Evolutionary conservation across 495 filamentous ascomycete species (phyloP).

Genomic region (Trichoderma erinaceum): DNA sequence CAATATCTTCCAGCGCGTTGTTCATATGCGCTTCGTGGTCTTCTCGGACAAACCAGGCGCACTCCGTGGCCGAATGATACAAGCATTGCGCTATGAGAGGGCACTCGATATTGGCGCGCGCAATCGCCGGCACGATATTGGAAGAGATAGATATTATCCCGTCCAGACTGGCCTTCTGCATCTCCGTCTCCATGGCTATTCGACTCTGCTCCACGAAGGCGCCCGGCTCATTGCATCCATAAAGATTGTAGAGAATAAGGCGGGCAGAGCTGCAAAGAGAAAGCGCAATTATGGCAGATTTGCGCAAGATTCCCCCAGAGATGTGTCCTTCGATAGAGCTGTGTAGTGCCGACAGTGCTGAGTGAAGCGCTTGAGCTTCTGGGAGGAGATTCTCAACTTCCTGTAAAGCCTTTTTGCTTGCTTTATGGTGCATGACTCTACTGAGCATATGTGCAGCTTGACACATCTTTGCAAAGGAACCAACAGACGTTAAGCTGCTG

Average conservation of each 20-base stretch:
- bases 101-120: slow-evolving; percentile 7
- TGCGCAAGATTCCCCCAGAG: background rate
- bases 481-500: background rate
- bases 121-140: background rate
- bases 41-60: slow-evolving; percentile 3
- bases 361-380: background rate
- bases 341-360: background rate
- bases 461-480: slow-evolving; percentile 1
- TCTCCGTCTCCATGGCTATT: slow-evolving; percentile 10
- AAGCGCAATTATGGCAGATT: background rate
- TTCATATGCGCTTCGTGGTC: background rate
- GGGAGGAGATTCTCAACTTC: background rate
- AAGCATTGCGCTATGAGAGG: slow-evolving; percentile 3
- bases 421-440: background rate
- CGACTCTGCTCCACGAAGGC: background rate
- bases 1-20: background rate
- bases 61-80: background rate
- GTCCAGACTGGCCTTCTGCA: background rate
- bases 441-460: slow-evolving; percentile 2
- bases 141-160: background rate
- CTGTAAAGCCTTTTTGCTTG: background rate
- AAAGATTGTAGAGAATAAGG: background rate
- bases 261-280: background rate
- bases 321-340: background rate
- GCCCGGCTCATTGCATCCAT: background rate